phyloP scores from a whole-genome alignment of 495 filamentous ascomycete genomes.

The Bacidia rubella region DNA sequence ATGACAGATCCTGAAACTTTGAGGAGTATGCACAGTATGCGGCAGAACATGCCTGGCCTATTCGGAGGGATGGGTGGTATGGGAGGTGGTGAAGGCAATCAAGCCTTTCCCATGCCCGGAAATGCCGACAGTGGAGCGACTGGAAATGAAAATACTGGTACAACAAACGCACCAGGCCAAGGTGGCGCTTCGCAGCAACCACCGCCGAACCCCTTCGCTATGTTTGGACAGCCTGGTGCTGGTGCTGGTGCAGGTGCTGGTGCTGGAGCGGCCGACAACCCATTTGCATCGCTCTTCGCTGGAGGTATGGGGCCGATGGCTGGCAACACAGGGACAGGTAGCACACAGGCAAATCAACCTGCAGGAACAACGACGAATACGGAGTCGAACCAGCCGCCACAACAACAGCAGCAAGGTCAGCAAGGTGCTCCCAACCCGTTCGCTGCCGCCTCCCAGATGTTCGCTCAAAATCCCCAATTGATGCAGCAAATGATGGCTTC shows the following conservation, averaged over 20 bases:
- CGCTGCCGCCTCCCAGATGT: conserved; percentile 26
- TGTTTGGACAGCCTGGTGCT: conserved; percentile 24
- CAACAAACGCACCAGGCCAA: background rate
- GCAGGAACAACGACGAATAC: conserved; percentile 4
- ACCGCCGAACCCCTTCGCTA: conserved; percentile 20
- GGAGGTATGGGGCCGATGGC: conserved; percentile 19
- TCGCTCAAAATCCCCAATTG: conserved; percentile 36
- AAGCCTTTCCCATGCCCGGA: conserved; percentile 76
- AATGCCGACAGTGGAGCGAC: conserved; percentile 37
- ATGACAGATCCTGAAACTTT: conserved; percentile 85
- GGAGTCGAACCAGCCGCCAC: conserved; percentile 13
- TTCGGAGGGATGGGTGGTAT: conserved; percentile 44
- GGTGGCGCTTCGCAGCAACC: conserved; percentile 11
- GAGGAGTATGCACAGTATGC: conserved; percentile 67
- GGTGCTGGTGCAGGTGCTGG: conserved; percentile 29
- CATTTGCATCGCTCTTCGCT: conserved; percentile 59
- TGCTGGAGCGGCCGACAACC: conserved; percentile 33
- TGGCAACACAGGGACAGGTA: conserved; percentile 14
- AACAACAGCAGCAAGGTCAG: conserved; percentile 16
- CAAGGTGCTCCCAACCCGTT: conserved; percentile 30
- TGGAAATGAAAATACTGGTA: background rate
- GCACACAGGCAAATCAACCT: background rate
- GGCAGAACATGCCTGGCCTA: conserved; percentile 61
- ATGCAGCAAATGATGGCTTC: conserved; percentile 35
- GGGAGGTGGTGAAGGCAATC: conserved; percentile 24